Evolutionary conservation across 2,329 filamentous ascomycete genomes (phyloP), one percentile per base, ranked within the genome.

Genomic region (Lecanosticta acicola): DNA sequence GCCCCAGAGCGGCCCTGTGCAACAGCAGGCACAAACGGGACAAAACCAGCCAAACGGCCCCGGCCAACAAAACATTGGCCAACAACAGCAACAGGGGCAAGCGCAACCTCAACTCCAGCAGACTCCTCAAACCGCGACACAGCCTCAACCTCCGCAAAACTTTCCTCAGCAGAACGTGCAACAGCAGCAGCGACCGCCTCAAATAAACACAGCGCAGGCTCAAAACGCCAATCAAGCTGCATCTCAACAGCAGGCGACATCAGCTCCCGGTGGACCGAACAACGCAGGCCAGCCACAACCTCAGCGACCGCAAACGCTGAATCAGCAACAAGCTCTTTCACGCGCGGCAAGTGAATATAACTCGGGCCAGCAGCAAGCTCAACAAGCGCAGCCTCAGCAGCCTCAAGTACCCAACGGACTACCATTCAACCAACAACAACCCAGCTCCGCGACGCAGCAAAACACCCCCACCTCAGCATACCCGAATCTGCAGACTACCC

Each of bases 271-370:
- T 11, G 50, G 53, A 41, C 46, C 50, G 19, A 48, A 48, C 45
- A 55, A 39, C 32, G 49, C 50, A 32, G 37, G 36, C 14, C 56
- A 53, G 35, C 53, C 51, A 26, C 48, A 49, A 26, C 55, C 46
- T 11, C 54, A 58, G 19, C 55, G 53, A n/a, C 61, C 60, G 18
- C 61, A 62, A 40, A 39, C 59, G 11, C 66, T 73, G 38, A 67
- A 68, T 16, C 71, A 73, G 52, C 65, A 68, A 53, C 69, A 67
- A 32, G 71, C 71, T 2, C 66, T 73, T 47, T 63, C 59, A 45
- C 66, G 66, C 34, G 70, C 71, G 21, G 46, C 50, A 1, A 39
- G 46, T 10, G 45, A 49, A 4, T 56, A 58, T 43, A 43, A 24
- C 13, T 21, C 20, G 11, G 36, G 46, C 14, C 49, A 52, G 18